Evolutionary conservation across 371 early-diverging fungal species (phyloP), one percentile per base, ranked within the genome.

Genomic region (Batrachochytrium dendrobatidis): DNA sequence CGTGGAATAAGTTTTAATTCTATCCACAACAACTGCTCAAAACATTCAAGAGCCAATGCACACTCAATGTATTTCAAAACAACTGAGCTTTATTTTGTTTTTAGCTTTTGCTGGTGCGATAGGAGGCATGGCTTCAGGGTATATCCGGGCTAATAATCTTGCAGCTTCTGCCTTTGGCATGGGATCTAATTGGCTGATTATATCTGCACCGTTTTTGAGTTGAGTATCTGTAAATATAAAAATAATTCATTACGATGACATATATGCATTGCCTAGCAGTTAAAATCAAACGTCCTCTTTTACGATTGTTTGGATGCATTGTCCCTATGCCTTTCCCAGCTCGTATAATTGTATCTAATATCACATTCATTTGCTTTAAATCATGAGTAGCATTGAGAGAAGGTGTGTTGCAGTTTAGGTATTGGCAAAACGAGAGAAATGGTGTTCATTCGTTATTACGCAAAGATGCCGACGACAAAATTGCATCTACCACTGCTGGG

Each of bases 171-270:
- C 66, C 2, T 72, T 72, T 55, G 34, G 59, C 25, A 75, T 71
- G 71, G 70, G 67, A 31, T 60, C 66, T 17, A 75, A 75, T 60
- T 75, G 75, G 75, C 35, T 63, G 10, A 20, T 60, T 3, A 50
- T 71, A 3, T 62, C 65, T 8, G 33, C 64, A n/a, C 75, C 75
- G 1, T 72, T 75, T 62, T 68, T 70, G 48, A 66, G 69, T 69
- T 53, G 26, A 53, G 12, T 1, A 15, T 6, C 17, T 32, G 6
- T 34, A 22, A 15, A 50, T 26, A 15, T 12, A 22, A 15, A 10
- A 50, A 15, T 50, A 26, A 10, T 22, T 26, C n/a, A 26, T 22
- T 22, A 26, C 15, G 10, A 50, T 22, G 50, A 50, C 26, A 15
- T 39, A 15, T 20, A 17, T 39, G 17, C 39, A 17, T 20, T 39